Percentiles rank a stretch among this genome's conserved stretches.
phyloP scores from a whole-genome alignment of 2,329 filamentous ascomycete species.

The Colletotrichum destructivum region DNA sequence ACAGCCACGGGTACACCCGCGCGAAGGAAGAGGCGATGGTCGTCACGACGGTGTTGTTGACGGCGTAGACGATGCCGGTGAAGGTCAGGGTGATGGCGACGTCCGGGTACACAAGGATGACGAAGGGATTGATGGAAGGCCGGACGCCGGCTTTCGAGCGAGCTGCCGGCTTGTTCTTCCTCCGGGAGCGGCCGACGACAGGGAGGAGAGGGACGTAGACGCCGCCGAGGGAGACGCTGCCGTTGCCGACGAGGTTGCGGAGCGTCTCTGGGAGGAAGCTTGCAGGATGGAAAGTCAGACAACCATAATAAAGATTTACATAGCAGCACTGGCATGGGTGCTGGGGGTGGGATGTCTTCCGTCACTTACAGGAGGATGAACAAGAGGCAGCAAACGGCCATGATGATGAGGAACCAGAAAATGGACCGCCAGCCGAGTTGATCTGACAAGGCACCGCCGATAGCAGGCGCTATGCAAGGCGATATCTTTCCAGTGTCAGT shows the following conservation, averaged over 20 bases:
- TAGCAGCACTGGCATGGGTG: neutral
- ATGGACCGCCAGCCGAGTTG: constrained; percentile 65
- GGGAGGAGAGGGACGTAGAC: constrained; percentile 44
- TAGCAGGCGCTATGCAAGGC: constrained; percentile 64
- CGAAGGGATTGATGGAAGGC: constrained; percentile 49
- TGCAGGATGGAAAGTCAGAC: neutral
- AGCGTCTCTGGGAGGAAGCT: constrained; percentile 52
- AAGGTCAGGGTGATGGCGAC: constrained; percentile 50
- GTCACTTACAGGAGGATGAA: constrained; percentile 48
- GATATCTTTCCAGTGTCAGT: constrained; percentile 49
- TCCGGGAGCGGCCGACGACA: constrained; percentile 40
- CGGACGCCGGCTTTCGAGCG: constrained; percentile 10
- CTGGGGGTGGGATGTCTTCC: too few relatives aligned
- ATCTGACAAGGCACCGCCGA: constrained; percentile 64
- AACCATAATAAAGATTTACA: fast-evolving
- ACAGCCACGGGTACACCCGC: constrained; percentile 44
- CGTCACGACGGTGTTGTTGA: constrained; percentile 54
- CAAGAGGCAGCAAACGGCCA: constrained; percentile 55
- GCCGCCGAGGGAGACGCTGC: constrained; percentile 42
- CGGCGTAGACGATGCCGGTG: constrained; percentile 52
- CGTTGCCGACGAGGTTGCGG: constrained; percentile 49
- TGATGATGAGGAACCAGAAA: constrained; percentile 69
- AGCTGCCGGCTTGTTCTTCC: constrained; percentile 21
- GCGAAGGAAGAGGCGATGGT: constrained; percentile 53
- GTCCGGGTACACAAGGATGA: constrained; percentile 50